These are phyloP conservation scores for Rubroshorea leprosula DNA, from an alignment of 345 rosid species.

Conservation along the genomic window DNA sequence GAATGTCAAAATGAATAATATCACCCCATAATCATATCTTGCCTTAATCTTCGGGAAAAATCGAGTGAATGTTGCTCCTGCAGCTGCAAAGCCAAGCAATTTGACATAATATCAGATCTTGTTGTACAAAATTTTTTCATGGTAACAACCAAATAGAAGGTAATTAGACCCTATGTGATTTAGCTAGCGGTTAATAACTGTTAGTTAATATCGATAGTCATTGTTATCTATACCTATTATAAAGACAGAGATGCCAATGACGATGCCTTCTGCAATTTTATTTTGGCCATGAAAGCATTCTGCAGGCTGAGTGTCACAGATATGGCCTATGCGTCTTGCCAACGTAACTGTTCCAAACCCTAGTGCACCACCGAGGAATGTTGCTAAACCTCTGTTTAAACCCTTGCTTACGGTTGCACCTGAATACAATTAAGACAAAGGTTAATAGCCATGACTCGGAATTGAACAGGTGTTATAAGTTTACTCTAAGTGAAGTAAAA, in stretches of 20 bases:
- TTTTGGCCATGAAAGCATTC: no score
- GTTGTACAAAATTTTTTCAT: no score
- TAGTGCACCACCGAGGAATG: conserved; percentile 47
- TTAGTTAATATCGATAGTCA: no score
- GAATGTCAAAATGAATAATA: conserved; percentile 39
- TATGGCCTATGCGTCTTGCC: no score
- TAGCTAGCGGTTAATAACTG: no score
- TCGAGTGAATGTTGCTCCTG: conserved; percentile 24
- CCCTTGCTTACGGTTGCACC: conserved; percentile 40
- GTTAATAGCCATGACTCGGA: neutral
- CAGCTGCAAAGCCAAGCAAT: conserved; percentile 20
- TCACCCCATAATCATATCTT: conserved; percentile 39
- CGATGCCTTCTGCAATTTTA: conserved; percentile 45
- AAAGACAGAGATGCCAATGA: conserved; percentile 55
- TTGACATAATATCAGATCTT: no score
- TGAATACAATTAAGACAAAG: neutral
- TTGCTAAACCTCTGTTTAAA: conserved; percentile 47
- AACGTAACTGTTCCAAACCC: conserved; percentile 41
- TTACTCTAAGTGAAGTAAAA: neutral
- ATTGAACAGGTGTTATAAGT: neutral
- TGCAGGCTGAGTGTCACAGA: no score
- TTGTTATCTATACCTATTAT: conserved; percentile 42
- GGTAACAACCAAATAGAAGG: no score
- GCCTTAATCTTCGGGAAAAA: conserved; percentile 34
- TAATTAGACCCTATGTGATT: no score